A percentile compares a stretch with the other conserved stretches of the same genome.
phyloP scores from a whole-genome alignment of 2,329 filamentous ascomycete genomes.

The Gaeumannomyces sp. region DNA sequence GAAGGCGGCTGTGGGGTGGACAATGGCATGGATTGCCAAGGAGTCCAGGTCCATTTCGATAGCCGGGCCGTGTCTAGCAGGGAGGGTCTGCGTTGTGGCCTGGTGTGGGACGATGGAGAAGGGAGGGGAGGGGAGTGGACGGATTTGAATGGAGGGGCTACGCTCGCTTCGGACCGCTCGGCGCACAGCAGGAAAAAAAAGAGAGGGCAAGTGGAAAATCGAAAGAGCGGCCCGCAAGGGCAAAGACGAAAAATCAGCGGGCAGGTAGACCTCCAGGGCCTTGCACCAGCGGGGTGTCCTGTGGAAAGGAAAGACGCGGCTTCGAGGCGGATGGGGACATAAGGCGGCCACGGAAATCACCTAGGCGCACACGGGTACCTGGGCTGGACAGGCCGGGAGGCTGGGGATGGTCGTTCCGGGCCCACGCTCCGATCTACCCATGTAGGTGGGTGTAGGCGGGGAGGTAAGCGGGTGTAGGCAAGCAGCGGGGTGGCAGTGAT shows the following conservation, averaged over 20 bases:
- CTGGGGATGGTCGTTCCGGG: too few species aligned
- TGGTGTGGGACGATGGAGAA: not conserved
- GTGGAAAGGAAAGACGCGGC: not conserved
- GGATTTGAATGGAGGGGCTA: not conserved
- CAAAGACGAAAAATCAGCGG: too few species aligned
- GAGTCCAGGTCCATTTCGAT: constrained; percentile 46
- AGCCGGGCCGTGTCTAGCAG: not conserved
- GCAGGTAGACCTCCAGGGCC: not conserved
- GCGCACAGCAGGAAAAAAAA: not conserved
- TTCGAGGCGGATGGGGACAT: not conserved
- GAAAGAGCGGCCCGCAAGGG: too few species aligned
- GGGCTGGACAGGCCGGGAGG: not conserved
- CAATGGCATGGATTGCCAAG: constrained; percentile 46
- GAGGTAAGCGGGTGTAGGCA: too few species aligned
- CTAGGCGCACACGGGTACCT: not conserved
- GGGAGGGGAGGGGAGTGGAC: too few species aligned
- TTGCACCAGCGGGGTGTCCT: not conserved
- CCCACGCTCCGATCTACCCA: too few species aligned
- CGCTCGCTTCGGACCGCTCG: not conserved
- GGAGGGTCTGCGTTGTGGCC: not conserved
- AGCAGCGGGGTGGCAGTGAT: not conserved
- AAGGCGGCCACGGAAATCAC: not conserved
- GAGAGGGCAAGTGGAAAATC: not conserved
- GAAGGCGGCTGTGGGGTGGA: constrained; percentile 54
- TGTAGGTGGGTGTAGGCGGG: too few species aligned